Base-by-base conservation (phyloP, 176 grass and related monocot species). In the Thinopyrum elongatum region DNA sequence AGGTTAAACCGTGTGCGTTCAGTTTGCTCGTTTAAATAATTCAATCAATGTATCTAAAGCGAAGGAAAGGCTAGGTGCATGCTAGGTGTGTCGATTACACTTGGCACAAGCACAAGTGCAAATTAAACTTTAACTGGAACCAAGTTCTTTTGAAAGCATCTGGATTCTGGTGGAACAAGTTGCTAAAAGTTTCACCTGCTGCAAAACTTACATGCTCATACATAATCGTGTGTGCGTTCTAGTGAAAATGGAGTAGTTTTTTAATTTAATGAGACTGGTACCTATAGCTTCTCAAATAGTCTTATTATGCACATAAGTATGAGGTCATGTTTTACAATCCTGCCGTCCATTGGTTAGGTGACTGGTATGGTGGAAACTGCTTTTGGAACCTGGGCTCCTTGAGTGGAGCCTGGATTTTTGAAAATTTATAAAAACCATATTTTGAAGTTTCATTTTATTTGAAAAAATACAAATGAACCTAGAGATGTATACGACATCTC, bases 141-240 rank as follows among this genome's bases (percentile, higher is more conserved):
- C 81, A 47, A 53, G 28, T 84, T 88, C 87, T 79, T 79, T 72
- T 30, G 58, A 65, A 79, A 89, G 55, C 75, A 84, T 84, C 30
- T 80, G 0, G 38, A 72, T 84, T 72, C 22, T 30, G 1, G 2
- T 81, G 1, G 46, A 14, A 36, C 30, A 72, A 49, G 47, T 72
- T 74, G 60, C 10, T n/a, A 65, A 23, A 28, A 31, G 6, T 55
- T 75, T 22, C n/a, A 66, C 58, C 16, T 36, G 28, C 58, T 17
- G 3, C 25, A 25, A 74, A 87, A 41, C 41, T 42, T 47, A 47
- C 12, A 47, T 47, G 44, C 44, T 15, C 44, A 47, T 47, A 15
- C 44, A 47, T 15, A 47, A 47, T 47, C 4, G 13, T 16, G 38
- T 74, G 39, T 15, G n/a, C 38, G 15, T 74, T 74, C n/a, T 46